Evolutionary conservation across 352 stramenopile species (phyloP).

Genomic region (Elongisporangium anandrum): DNA sequence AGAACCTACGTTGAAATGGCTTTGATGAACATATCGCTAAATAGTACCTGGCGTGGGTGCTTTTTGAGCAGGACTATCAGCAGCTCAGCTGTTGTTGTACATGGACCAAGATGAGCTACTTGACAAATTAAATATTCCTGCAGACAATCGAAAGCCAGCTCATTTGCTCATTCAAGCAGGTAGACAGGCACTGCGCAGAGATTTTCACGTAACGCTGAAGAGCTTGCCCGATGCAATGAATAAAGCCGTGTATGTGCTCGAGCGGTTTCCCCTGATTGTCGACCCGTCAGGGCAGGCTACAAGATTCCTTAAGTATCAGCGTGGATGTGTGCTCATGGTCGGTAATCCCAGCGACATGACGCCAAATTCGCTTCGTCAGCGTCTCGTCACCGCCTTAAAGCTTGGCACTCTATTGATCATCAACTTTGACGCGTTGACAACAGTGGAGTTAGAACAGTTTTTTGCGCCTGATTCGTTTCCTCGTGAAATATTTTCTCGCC

Average conservation of each 20-base stretch:
- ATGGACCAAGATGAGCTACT: background rate
- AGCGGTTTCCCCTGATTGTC: constrained; percentile 86
- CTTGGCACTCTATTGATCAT: constrained; percentile 73
- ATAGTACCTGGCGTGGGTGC: too few species aligned
- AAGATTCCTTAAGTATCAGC: constrained; percentile 90
- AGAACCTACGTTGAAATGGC: background rate
- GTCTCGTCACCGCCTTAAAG: constrained; percentile 70
- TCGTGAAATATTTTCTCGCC: constrained; percentile 58
- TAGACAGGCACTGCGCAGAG: background rate
- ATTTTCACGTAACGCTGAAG: constrained; percentile 60
- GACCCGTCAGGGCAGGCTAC: constrained; percentile 73
- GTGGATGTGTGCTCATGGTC: constrained; percentile 73
- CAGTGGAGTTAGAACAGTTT: constrained; percentile 73
- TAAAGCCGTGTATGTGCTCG: constrained; percentile 76
- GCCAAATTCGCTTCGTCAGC: constrained; percentile 51
- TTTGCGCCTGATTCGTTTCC: constrained; percentile 71
- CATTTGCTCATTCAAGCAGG: background rate
- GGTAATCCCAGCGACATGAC: constrained; percentile 71
- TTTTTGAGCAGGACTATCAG: background rate
- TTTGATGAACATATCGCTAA: background rate
- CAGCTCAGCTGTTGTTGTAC: background rate
- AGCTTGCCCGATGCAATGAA: constrained; percentile 85
- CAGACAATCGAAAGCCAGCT: background rate
- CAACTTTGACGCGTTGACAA: constrained; percentile 65
- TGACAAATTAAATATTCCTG: background rate